These are phyloP conservation scores for Acacia acuminata DNA, from an alignment of 306 rosid species.

Conservation along the genomic window DNA sequence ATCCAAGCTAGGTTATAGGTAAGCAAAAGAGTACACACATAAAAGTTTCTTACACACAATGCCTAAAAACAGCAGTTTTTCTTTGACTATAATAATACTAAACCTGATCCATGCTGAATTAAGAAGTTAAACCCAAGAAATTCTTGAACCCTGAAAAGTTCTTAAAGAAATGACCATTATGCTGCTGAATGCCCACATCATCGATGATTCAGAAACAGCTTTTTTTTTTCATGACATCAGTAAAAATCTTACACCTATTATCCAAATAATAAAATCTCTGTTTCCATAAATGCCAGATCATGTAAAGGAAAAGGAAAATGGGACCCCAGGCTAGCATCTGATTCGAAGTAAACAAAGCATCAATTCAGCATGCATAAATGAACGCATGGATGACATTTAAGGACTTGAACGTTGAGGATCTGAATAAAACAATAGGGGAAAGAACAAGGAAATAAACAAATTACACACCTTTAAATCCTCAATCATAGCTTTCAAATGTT, in stretches of 20 bases:
- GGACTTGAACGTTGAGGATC: background rate
- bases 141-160: background rate
- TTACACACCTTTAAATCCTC: conserved; percentile 84
- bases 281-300: conserved; percentile 16
- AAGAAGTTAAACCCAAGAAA: conserved; percentile 27
- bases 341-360: background rate
- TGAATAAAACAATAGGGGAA: conserved; percentile 4
- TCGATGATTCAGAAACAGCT: conserved; percentile 5
- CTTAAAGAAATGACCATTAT: background rate
- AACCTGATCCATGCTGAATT: conserved; percentile 4
- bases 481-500: conserved; percentile 67
- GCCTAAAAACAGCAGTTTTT: background rate
- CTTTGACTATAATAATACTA: conserved; percentile 18
- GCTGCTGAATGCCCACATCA: conserved; percentile 14
- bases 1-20: conserved; percentile 5
- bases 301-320: background rate
- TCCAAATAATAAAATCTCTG: background rate
- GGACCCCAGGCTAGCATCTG: background rate
- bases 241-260: background rate
- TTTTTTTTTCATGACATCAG: conserved; percentile 9
- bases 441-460: conserved; percentile 19
- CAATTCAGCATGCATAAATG: conserved; percentile 1
- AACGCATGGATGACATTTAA: background rate
- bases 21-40: background rate
- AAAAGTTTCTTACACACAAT: background rate